Evolutionary conservation across 31 red algal genomes (phyloP), one percentile per base, ranked within the genome.

Genomic region (Odonthalia washingtoniensis): DNA sequence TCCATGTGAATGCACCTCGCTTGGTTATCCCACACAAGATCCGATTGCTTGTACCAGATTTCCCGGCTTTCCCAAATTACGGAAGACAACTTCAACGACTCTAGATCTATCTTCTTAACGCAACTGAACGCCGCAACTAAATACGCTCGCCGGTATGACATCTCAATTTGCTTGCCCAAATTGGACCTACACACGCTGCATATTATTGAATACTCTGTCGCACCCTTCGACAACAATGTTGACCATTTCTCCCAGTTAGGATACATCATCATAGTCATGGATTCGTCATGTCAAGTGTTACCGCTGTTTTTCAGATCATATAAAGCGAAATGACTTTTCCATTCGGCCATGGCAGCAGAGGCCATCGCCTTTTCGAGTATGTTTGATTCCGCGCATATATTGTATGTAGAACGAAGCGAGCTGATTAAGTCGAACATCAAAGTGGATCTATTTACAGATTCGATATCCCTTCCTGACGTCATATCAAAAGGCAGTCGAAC

Each of bases 221-320:
- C 77, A 26, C 65, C 77, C n/a, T 81, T 70, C 52, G 77, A 9
- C 4, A 65, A 60, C 18, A 81, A 81, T 52, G 0, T 64, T 26
- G 77, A 81, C 77, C 38, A 64, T 26, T 57, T 31, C 33, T 57
- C 49, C 26, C 53, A 81, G 45, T 52, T 69, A 18, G 77, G 77
- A 57, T 5, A 57, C 37, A 18, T 77, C 5, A 30, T 9, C 36
- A 41, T 77, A 0, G 9, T 77, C 9, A 28, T 31, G 39, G 77
- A 81, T 34, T 42, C 38, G 30, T 5, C 36, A 26, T 42, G 52
- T 33, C 18, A 31, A 5, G 0, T 34, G 18, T 4, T 21, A 14
- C 46, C 52, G 38, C 5, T 81, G 5, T 9, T 14, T n/a, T 81
- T 65, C 41, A 5, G 28, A 6, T 65, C 46, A 4, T 5, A 81